Evolutionary conservation across 2,329 filamentous ascomycete species (phyloP), one percentile per base, ranked within the genome.

Genomic region (Chalaropsis thielavioides): DNA sequence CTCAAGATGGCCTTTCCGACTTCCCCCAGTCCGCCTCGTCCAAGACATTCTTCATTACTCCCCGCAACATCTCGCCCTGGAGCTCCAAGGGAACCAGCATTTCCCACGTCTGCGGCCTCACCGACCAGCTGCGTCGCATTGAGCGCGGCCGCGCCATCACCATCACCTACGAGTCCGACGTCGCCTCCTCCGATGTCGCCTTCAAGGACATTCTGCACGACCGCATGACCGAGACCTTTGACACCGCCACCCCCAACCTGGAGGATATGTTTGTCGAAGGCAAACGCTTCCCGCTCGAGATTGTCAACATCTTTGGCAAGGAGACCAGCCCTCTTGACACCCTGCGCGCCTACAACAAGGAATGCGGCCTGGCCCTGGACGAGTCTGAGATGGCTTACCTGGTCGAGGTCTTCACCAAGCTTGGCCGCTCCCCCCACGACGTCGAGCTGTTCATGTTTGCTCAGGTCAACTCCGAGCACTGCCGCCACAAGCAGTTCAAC

Each of bases 391-490:
- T 97, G 74, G 86, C 95, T 67, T 97, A 99, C 72, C 81, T 99
- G 46, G 89, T 96, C n/a, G 85, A 91, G 69, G 72, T 73, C 60
- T 75, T 74, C 68, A 71, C 71, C 66, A 70, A 71, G 66, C 72
- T 74, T 19, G 83, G 84, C 69, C 79, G 86, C 62, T 77, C 84
- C 61, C 80, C 80, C 74, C 66, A 91, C 67, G 94, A 97, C 73
- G 89, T 97, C 56, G 94, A 99, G 77, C 81, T 97, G 24, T 97
- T 97, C 80, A 97, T 97, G 94, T 99, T 97, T 74, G 92, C 92
- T 17, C 94, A 99, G 76, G 92, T 99, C 74, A 97, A 97, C 79
- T 97, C 92, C 2, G 94, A 99, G 80, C 92, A 97, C 76, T 96
- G 81, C 69, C 79, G 80, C 27, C 81, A 83, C 74, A 95, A 96